Evolutionary conservation across 2,329 filamentous ascomycete genomes (phyloP).

Genomic region (Penicillium sp.): DNA sequence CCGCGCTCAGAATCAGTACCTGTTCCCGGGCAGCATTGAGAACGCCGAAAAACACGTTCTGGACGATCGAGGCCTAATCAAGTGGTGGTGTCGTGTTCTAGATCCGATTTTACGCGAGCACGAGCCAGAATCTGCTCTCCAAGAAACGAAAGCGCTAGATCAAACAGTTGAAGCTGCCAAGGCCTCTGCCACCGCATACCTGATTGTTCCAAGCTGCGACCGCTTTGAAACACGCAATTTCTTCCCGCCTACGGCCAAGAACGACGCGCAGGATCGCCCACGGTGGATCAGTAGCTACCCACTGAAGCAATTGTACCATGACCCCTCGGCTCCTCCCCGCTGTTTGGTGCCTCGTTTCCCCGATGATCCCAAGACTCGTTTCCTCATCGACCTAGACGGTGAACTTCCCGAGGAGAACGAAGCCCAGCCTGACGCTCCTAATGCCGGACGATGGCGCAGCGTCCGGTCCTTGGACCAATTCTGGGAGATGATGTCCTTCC

Average conservation of each 20-base stretch:
- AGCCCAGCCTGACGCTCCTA: slow-evolving; percentile 40
- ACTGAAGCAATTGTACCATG: slow-evolving; percentile 68
- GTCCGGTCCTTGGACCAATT: slow-evolving; percentile 84
- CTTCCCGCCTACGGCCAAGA: slow-evolving; percentile 57
- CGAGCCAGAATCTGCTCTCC: slow-evolving; percentile 40
- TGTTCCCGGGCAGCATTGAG: slow-evolving; percentile 88
- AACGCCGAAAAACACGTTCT: slow-evolving; percentile 85
- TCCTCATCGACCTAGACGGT: slow-evolving; percentile 82
- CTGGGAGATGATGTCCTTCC: slow-evolving; percentile 97
- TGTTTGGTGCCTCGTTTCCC: slow-evolving; percentile 88
- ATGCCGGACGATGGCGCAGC: slow-evolving; percentile 72
- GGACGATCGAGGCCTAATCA: slow-evolving; percentile 83
- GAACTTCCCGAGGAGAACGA: slow-evolving; percentile 55
- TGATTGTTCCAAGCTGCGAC: slow-evolving; percentile 85
- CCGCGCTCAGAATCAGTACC: slow-evolving; percentile 84
- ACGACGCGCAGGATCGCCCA: slow-evolving; percentile 36
- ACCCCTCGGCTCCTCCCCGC: slow-evolving; percentile 67
- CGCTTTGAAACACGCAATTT: slow-evolving; percentile 75
- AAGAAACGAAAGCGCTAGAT: slow-evolving; percentile 29
- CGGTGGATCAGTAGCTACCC: slow-evolving; percentile 64
- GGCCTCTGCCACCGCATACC: slow-evolving; percentile 65
- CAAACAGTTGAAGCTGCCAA: slow-evolving; percentile 30
- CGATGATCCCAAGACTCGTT: slow-evolving; percentile 91
- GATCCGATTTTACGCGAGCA: slow-evolving; percentile 65
- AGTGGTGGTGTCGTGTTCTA: slow-evolving; percentile 91